Conservation (phyloP, 208 protist genomes). For the Herpetomonas samuelpessoai region DNA sequence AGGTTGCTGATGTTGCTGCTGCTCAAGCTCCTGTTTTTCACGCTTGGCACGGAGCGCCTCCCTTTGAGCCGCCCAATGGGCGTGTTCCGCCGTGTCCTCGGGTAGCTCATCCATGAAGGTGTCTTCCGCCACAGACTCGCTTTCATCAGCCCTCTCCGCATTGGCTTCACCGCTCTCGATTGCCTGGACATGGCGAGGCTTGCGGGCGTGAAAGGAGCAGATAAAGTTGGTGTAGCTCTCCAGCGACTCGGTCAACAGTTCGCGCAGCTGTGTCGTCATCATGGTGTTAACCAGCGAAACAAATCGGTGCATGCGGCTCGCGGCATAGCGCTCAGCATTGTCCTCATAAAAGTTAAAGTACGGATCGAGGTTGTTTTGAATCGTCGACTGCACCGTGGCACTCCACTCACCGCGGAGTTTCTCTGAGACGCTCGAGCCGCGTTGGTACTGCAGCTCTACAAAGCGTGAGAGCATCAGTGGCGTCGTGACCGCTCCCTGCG, state of each 20-base stretch:
- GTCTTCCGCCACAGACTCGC: constrained; percentile 17
- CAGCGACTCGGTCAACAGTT: constrained; percentile 69
- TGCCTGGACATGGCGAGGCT: background rate
- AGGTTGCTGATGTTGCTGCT: background rate
- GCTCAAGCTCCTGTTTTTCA: constrained; percentile 8
- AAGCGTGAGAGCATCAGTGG: constrained; percentile 80
- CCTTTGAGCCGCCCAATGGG: constrained; percentile 53
- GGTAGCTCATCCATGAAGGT: constrained; percentile 50
- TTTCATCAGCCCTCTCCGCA: constrained; percentile 3
- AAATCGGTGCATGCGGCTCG: constrained; percentile 88
- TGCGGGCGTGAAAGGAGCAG: constrained; percentile 40
- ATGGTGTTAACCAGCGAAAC: constrained; percentile 89
- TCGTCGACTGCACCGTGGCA: constrained; percentile 86
- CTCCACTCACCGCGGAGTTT: constrained; percentile 91
- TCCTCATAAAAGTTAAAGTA: constrained; percentile 95
- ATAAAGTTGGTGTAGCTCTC: constrained; percentile 78
- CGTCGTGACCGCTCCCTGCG: constrained; percentile 5
- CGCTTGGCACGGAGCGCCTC: constrained; percentile 6
- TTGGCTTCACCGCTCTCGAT: background rate
- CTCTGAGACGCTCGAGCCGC: constrained; percentile 59
- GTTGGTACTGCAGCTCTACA: constrained; percentile 54
- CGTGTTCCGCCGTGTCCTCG: constrained; percentile 60
- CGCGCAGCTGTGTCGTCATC: constrained; percentile 89
- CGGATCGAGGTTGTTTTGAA: constrained; percentile 93
- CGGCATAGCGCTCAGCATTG: constrained; percentile 75